A percentile compares a stretch with the other conserved stretches of the same genome.
These are phyloP conservation scores for Boletus rubescentipes DNA, from an alignment of 768 basidiomycete genomes.

Conservation along the genomic window DNA sequence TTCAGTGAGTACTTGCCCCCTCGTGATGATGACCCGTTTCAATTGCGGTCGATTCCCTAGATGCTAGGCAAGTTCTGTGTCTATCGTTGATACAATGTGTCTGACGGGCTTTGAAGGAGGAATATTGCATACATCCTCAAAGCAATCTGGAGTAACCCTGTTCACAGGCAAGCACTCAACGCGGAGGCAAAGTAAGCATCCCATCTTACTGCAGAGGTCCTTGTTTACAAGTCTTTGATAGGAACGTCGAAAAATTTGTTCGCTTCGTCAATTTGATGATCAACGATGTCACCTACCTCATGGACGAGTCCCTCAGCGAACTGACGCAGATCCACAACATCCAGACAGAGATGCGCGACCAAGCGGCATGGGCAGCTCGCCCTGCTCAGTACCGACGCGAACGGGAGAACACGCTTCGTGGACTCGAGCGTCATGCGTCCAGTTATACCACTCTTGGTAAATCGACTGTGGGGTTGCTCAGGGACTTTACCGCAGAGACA, in stretches of 20 bases:
- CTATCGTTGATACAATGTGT: neutral
- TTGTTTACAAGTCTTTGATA: constrained; percentile 31
- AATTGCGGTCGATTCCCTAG: constrained; percentile 29
- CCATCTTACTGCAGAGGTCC: neutral
- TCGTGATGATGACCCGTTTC: constrained; percentile 3
- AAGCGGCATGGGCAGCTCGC: constrained; percentile 63
- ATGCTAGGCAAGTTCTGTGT: constrained; percentile 46
- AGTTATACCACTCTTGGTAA: constrained; percentile 85
- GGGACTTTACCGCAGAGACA: constrained; percentile 89
- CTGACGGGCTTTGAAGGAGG: constrained; percentile 49
- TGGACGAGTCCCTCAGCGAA: constrained; percentile 93
- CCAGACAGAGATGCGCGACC: constrained; percentile 81
- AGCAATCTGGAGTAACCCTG: constrained; percentile 87
- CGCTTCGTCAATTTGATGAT: constrained; percentile 97
- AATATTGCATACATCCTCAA: constrained; percentile 88
- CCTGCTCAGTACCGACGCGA: constrained; percentile 78
- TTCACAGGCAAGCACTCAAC: constrained; percentile 84
- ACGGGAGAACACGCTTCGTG: constrained; percentile 70
- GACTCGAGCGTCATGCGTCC: constrained; percentile 81
- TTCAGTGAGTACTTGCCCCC: constrained; percentile 62
- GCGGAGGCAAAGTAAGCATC: constrained; percentile 67
- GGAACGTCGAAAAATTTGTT: constrained; percentile 90
- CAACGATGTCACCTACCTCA: constrained; percentile 97
- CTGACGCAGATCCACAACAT: constrained; percentile 86
- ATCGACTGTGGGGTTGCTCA: constrained; percentile 87